phyloP scores from a whole-genome alignment of 805 yeast genomes.

The Ogataea ganodermae region DNA sequence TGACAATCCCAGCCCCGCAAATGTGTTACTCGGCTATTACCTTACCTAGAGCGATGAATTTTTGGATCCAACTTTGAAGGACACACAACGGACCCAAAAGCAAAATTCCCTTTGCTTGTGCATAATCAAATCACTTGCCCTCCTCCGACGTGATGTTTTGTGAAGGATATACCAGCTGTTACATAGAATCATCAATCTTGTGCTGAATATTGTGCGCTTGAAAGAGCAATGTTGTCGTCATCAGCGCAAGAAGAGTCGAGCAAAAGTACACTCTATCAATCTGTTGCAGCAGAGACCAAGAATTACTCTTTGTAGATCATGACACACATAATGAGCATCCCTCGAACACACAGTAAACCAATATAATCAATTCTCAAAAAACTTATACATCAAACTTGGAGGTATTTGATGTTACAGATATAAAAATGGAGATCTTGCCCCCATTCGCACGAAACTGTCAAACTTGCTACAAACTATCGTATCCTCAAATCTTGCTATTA shows the following conservation, averaged over 20 bases:
- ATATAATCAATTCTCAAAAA: neutral
- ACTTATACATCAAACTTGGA: neutral
- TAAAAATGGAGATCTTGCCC: constrained; percentile 1
- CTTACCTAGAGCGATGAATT: neutral
- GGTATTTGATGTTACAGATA: neutral
- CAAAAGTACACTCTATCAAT: neutral
- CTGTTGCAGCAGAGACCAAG: neutral
- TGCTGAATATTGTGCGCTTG: neutral
- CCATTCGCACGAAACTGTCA: neutral
- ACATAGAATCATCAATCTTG: neutral
- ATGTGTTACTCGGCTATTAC: neutral
- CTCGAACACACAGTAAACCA: constrained; percentile 2
- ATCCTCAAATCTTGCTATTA: constrained; percentile 1
- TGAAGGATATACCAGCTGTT: neutral
- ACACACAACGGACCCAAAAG: constrained; percentile 1
- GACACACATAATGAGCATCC: constrained; percentile 3
- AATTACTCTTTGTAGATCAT: neutral
- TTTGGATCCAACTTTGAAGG: neutral
- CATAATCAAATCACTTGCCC: neutral
- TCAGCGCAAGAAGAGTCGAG: neutral
- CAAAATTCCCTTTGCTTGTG: neutral
- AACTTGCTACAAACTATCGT: neutral
- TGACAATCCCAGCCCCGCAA: neutral
- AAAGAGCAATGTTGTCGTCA: no score
- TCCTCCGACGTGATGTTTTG: neutral